Conservation (phyloP, 169 alveolate species). For the Eimeria mitis region DNA sequence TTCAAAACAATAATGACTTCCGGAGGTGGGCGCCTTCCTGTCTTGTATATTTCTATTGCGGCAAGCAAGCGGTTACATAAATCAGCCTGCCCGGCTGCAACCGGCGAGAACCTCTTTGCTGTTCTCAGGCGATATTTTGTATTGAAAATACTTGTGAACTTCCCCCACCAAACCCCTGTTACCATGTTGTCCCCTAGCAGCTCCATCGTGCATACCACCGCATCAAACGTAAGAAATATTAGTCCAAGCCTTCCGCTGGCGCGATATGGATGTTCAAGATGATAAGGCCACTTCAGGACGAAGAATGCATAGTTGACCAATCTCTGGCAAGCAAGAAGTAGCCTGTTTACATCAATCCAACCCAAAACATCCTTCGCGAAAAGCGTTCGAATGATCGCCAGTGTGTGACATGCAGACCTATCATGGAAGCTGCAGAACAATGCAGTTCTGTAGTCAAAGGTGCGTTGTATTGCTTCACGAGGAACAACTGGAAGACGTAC, state of each 20-base stretch:
- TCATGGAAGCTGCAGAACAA: not conserved
- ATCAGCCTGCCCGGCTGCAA: not conserved
- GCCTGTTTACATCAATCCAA: not conserved
- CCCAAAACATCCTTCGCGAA: not conserved
- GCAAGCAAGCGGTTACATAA: not conserved
- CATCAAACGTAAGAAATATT: not conserved
- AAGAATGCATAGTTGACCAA: not conserved
- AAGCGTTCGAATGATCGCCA: not conserved
- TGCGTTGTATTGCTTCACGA: not conserved
- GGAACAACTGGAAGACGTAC: slow-evolving; percentile 16
- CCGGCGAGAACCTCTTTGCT: not conserved
- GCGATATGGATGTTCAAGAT: not conserved
- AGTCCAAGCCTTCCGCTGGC: not conserved
- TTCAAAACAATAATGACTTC: not conserved
- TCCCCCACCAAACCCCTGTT: not conserved
- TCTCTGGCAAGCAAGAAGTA: not conserved
- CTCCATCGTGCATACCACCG: not conserved
- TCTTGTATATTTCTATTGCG: not conserved
- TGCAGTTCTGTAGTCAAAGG: slow-evolving; percentile 14
- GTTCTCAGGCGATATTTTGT: not conserved
- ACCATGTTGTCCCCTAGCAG: not conserved
- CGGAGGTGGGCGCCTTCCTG: not conserved
- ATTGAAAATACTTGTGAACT: not conserved
- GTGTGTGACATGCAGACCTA: not conserved
- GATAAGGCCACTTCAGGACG: not conserved